These are phyloP conservation scores for Rhodotorula sp. DNA, from an alignment of 1,284 basidiomycete genomes.

Conservation along the genomic window DNA sequence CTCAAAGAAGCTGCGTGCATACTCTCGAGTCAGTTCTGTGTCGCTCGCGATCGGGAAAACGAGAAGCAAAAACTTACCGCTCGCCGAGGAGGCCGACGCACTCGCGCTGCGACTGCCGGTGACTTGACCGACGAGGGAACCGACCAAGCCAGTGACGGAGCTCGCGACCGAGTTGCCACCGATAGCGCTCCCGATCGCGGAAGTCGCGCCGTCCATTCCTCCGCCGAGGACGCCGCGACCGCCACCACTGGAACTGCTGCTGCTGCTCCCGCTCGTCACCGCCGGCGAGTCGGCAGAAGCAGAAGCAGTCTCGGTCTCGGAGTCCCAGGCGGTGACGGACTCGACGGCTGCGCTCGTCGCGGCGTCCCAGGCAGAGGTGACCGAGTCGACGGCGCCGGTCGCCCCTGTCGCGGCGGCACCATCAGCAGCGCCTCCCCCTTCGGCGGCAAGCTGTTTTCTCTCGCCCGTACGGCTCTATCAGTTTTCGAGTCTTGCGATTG, in stretches of 20 bases:
- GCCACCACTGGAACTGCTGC: background rate
- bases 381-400: background rate
- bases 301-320: background rate
- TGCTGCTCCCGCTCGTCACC: background rate
- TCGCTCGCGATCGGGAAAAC: background rate
- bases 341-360: background rate
- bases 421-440: background rate
- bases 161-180: background rate
- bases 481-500: too few species aligned
- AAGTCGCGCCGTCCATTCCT: background rate
- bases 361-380: background rate
- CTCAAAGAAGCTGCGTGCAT: background rate
- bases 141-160: background rate
- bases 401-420: background rate
- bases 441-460: background rate
- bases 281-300: background rate
- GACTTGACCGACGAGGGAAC: background rate
- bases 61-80: background rate
- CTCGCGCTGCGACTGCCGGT: too few species aligned
- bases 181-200: background rate
- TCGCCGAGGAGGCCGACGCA: background rate
- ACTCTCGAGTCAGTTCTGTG: background rate
- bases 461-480: too few species aligned
- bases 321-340: background rate
- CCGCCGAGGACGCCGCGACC: too few species aligned